Base-by-base conservation (phyloP, 495 filamentous ascomycete genomes). In the Parmelia sp. region DNA sequence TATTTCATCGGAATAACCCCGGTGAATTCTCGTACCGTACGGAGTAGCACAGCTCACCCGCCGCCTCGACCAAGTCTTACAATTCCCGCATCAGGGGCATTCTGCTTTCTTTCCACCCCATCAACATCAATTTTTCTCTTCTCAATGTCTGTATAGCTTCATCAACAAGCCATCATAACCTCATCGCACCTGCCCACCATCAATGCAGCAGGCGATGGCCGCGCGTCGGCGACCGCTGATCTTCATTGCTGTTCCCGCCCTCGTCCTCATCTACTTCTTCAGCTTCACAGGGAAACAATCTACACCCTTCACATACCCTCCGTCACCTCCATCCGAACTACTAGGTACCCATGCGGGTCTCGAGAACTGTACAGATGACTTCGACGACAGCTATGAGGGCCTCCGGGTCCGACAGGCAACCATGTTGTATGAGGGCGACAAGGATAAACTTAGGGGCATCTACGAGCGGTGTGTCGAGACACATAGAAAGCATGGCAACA, bases 381-480 rank as follows among this genome's bases (percentile, higher is more conserved):
- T 55, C 51, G 51, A 55, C 51, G 51, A 33, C 0, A 55, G 51
- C 51, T 55, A 55, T 11, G 35, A 45, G 35, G 27, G 33, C 2
- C 61, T 25, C 8, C 44, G 49, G 31, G 45, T 63, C 4, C 61
- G 61, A 27, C 61, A 63, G 55, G 61, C 61, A 27, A 63, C 61
- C 45, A 63, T 63, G 61, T 49, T 63, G 17, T 63, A 55, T 39
- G 61, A 63, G 35, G 61, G 61, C 17, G 61, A 63, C 49, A 53
- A 49, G 29, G 61, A 63, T 31, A 47, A 63, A 55, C 45, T 63
- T n/a, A 19, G 61, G 11, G 33, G 33, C 2, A 55, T 75, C 44
- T 79, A 77, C 60, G 76, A 80, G 55, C 68, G 71, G 17, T 76
- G 76, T n/a, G 58, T 81, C 14, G 62, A 70, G 58, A 76, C 67